These are phyloP conservation scores for Paramyrothecium roridum DNA, from an alignment of 2,329 filamentous ascomycete genomes.

Conservation along the genomic window DNA sequence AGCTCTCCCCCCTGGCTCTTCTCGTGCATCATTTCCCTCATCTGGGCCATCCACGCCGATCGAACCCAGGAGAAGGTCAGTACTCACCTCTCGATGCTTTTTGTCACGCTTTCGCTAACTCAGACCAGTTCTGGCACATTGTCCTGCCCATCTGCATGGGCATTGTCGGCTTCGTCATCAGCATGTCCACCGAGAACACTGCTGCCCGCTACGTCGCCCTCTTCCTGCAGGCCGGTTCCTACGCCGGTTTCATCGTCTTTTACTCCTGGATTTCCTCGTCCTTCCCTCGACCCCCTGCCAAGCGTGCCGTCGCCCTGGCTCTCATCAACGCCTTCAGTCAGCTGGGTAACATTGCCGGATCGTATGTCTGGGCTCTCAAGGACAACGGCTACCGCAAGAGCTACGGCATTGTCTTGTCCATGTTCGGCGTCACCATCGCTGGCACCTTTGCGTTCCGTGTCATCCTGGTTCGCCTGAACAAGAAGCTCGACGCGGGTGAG, in stretches of 20 bases:
- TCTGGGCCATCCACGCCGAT: constrained; percentile 51
- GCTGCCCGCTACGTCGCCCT: constrained; percentile 56
- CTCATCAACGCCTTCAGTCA: constrained; percentile 54
- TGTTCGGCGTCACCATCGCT: constrained; percentile 55
- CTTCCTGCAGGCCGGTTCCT: constrained; percentile 53
- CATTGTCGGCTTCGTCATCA: constrained; percentile 52
- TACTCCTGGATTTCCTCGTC: constrained; percentile 52
- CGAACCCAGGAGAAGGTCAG: constrained; percentile 44
- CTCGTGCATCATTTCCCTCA: constrained; percentile 50
- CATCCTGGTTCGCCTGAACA: constrained; percentile 40
- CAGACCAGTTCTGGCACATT: constrained; percentile 50
- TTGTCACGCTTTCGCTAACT: not conserved
- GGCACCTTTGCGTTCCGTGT: constrained; percentile 44
- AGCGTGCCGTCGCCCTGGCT: constrained; percentile 54
- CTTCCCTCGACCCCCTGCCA: constrained; percentile 52
- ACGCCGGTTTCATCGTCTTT: constrained; percentile 52
- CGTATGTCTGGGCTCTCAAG: constrained; percentile 56
- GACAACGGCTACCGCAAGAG: constrained; percentile 58
- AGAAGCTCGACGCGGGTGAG: constrained; percentile 36
- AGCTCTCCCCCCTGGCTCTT: constrained; percentile 54
- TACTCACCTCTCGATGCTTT: not conserved
- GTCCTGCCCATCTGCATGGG: constrained; percentile 45
- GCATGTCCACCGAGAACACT: constrained; percentile 49
- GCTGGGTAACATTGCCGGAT: constrained; percentile 54
- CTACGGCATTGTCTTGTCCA: constrained; percentile 58